A percentile compares a stretch with the other conserved stretches of the same genome.
These are phyloP conservation scores for Ottelia alismoides DNA, from an alignment of 106 monocot species.

Conservation along the genomic window DNA sequence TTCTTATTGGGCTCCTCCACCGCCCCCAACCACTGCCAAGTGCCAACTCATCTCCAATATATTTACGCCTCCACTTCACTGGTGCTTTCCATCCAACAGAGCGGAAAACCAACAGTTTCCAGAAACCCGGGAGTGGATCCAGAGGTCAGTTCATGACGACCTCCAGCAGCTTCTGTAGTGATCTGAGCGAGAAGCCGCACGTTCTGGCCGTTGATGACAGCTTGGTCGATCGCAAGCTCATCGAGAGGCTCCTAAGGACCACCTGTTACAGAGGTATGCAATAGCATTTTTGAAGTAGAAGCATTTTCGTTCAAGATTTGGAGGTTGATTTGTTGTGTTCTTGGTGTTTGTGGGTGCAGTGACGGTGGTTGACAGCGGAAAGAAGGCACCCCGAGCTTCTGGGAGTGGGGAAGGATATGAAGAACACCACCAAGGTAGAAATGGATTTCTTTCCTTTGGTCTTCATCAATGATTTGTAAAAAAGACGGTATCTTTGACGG, in stretches of 20 bases:
- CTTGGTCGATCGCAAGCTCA: slow-evolving; percentile 48
- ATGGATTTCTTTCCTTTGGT: too few species aligned
- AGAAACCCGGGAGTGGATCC: too few species aligned
- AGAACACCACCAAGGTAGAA: too few species aligned
- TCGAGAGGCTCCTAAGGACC: slow-evolving; percentile 32
- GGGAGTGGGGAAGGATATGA: too few species aligned
- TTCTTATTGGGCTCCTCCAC: too few species aligned
- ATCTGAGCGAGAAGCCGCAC: slow-evolving; percentile 15
- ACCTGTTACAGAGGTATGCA: slow-evolving; percentile 35
- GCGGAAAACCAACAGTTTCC: too few species aligned
- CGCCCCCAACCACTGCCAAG: too few species aligned
- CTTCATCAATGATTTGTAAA: slow-evolving; percentile 2
- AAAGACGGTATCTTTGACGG: not conserved
- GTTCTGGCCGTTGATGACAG: slow-evolving; percentile 80
- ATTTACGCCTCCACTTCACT: too few species aligned
- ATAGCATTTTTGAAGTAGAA: not conserved
- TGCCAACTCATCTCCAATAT: too few species aligned
- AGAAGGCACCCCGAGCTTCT: slow-evolving; percentile 46
- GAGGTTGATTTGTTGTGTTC: not conserved
- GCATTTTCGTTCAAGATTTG: not conserved
- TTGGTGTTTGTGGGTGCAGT: slow-evolving; percentile 19
- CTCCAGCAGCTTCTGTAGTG: not conserved
- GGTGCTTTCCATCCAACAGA: too few species aligned
- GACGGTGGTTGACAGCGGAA: slow-evolving; percentile 28
- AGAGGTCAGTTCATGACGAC: too few species aligned